Evolutionary conservation across 305 asterid species (phyloP), one percentile per base, ranked within the genome.

Genomic region (Fraxinus sp.): DNA sequence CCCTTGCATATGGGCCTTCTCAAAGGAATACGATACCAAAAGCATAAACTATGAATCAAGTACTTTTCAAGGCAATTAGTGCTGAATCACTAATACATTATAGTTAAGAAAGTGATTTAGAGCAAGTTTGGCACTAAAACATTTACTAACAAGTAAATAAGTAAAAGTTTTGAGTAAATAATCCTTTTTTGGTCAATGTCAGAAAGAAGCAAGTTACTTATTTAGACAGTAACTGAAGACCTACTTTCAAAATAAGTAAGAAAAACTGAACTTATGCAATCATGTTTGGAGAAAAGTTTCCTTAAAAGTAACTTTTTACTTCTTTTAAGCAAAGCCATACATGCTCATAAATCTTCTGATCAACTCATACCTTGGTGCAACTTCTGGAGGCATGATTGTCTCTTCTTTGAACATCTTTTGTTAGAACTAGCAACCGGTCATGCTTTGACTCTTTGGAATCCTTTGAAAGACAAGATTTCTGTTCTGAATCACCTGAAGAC

Each of bases 1-100:
- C 72, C 98, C 99, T 91, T 96, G 97, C 99, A 96, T 96, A 89
- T 93, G 99, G 78, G 93, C 98, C 99, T 96, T 81, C 59, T 81
- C 87, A 71, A 37, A n/a, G 57, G 41, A 33, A 75, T 80, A 85
- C 78, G 59, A 79, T 46, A 6, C 59, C 66, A 81, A 79, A 79
- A 74, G 3, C 75, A 75, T 28, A 77, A 57, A n/a, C 39, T 6
- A 70, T 24, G 35, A 32, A 49, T 80, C 30, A 37, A 37, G 72
- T 22, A 22, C 74, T 28, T 71, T 81, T 33, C 46, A 57, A 85
- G 49, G 70, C 5, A 85, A 30, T 11, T 11, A 43, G 35, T 39
- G 59, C 79, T 20, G 36, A 49, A 73, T 39, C 74, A 83, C n/a
- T 66, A 64, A 49, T 3, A 14, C 20, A 9, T 35, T 41, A 82